Percentiles rank a stretch among this genome's conserved stretches.
Evolutionary conservation across 805 yeast genomes (phyloP).

Genomic region (Sugiyamaella floridensis): DNA sequence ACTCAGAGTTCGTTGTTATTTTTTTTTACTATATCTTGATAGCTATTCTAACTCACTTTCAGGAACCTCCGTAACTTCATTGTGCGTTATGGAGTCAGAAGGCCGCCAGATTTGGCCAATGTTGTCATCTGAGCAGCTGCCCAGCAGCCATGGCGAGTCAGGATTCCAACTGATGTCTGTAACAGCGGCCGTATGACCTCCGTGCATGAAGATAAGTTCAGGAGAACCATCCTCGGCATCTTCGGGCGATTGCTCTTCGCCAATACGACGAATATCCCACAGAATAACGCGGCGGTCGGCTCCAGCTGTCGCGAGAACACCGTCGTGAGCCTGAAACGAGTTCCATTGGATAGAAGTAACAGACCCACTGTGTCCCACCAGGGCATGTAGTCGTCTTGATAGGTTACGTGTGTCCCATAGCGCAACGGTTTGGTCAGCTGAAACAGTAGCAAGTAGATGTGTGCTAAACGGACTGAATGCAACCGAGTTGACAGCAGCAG

Average conservation of each 20-base stretch:
- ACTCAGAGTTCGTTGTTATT: not conserved
- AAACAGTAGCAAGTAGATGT: slow-evolving; percentile 64
- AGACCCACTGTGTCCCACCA: slow-evolving; percentile 59
- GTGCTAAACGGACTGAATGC: slow-evolving; percentile 53
- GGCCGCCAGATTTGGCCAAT: slow-evolving; percentile 74
- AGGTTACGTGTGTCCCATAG: slow-evolving; percentile 71
- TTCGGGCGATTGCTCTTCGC: slow-evolving; percentile 46
- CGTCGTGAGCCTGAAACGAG: slow-evolving; percentile 36
- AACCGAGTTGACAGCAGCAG: slow-evolving; percentile 60
- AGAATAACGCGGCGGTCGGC: slow-evolving; percentile 64
- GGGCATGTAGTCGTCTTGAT: slow-evolving; percentile 49
- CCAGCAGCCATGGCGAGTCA: slow-evolving; percentile 46
- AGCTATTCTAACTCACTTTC: slow-evolving; percentile 1
- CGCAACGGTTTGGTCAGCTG: slow-evolving; percentile 65
- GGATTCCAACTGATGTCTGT: slow-evolving; percentile 67
- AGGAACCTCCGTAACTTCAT: not conserved
- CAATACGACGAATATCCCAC: slow-evolving; percentile 65
- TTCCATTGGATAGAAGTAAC: slow-evolving; percentile 53
- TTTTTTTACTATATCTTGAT: not conserved
- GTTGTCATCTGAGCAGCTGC: slow-evolving; percentile 69
- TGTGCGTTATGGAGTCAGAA: slow-evolving; percentile 36
- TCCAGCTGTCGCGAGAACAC: slow-evolving; percentile 48
- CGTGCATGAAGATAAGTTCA: slow-evolving; percentile 71
- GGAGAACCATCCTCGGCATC: slow-evolving; percentile 64
- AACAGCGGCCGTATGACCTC: slow-evolving; percentile 73